Evolutionary conservation across 371 early-diverging fungal species (phyloP).

Genomic region (Funneliformis caledonium): DNA sequence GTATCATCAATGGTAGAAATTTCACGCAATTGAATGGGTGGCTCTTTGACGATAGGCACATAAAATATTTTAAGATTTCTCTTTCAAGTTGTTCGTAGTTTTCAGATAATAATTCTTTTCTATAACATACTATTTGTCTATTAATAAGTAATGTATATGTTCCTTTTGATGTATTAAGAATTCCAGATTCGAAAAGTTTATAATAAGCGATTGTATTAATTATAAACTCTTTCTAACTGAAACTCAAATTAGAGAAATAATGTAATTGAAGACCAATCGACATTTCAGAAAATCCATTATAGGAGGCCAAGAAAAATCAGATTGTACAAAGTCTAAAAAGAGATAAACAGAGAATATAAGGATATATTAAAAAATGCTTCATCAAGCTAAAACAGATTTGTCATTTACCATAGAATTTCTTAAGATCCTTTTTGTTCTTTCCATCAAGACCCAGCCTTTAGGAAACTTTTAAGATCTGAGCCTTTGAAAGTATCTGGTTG

Average conservation of each 20-base stretch:
- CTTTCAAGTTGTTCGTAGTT: not conserved
- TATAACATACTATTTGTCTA: not conserved
- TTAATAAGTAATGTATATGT: constrained; percentile 7
- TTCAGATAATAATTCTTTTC: not conserved
- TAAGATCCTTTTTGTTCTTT: constrained; percentile 1
- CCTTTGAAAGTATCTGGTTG: not conserved
- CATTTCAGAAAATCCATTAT: not conserved
- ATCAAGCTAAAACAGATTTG: not conserved
- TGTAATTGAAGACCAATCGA: not conserved
- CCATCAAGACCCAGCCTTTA: too few relatives aligned
- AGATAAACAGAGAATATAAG: constrained; percentile 5
- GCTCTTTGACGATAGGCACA: not conserved
- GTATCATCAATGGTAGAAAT: too few relatives aligned
- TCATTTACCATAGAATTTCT: constrained; percentile 19
- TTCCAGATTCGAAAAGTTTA: not conserved
- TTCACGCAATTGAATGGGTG: not conserved
- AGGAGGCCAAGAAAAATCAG: constrained; percentile 16
- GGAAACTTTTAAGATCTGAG: not conserved
- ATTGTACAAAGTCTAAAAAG: not conserved
- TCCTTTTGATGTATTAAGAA: constrained; percentile 1
- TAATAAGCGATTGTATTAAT: not conserved
- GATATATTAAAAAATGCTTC: not conserved
- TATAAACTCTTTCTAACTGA: not conserved
- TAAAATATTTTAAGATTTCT: not conserved
- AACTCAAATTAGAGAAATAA: not conserved